Conservation (phyloP, 768 basidiomycete species). For the Pisolithus sp. region DNA sequence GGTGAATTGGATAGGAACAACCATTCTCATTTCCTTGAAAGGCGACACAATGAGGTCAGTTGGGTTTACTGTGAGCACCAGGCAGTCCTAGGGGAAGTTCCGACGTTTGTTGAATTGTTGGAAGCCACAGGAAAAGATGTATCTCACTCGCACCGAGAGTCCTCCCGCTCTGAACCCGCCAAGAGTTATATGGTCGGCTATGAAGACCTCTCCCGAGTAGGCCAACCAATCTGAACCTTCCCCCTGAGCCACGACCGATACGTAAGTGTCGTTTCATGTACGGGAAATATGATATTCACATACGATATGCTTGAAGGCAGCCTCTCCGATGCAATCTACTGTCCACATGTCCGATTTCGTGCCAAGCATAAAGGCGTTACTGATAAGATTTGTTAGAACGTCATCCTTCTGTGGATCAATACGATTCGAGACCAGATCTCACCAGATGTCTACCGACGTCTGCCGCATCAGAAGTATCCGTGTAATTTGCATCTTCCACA, state of each 20-base stretch:
- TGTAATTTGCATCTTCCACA: constrained; percentile 33
- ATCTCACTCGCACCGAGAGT: constrained; percentile 52
- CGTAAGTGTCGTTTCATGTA: not conserved
- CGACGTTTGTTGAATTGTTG: not conserved
- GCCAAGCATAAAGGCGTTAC: constrained; percentile 40
- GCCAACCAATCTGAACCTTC: constrained; percentile 57
- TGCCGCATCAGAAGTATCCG: constrained; percentile 62
- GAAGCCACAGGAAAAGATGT: not conserved
- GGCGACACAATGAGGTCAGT: constrained; percentile 47
- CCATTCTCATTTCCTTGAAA: constrained; percentile 54
- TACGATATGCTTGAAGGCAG: constrained; percentile 51
- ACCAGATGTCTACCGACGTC: constrained; percentile 58
- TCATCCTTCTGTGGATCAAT: not conserved
- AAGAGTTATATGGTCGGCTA: constrained; percentile 42
- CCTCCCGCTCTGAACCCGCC: constrained; percentile 64
- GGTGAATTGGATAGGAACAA: constrained; percentile 57
- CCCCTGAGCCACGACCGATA: constrained; percentile 33
- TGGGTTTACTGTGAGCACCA: constrained; percentile 56
- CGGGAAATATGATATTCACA: constrained; percentile 14
- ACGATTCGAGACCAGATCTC: constrained; percentile 4
- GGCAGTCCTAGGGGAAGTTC: constrained; percentile 47
- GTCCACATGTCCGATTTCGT: constrained; percentile 71
- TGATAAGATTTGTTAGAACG: constrained; percentile 14
- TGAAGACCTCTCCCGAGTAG: constrained; percentile 57
- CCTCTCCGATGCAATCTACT: constrained; percentile 58